Base-by-base conservation (phyloP, 208 protist genomes). In the Leishmania gerbilli region DNA sequence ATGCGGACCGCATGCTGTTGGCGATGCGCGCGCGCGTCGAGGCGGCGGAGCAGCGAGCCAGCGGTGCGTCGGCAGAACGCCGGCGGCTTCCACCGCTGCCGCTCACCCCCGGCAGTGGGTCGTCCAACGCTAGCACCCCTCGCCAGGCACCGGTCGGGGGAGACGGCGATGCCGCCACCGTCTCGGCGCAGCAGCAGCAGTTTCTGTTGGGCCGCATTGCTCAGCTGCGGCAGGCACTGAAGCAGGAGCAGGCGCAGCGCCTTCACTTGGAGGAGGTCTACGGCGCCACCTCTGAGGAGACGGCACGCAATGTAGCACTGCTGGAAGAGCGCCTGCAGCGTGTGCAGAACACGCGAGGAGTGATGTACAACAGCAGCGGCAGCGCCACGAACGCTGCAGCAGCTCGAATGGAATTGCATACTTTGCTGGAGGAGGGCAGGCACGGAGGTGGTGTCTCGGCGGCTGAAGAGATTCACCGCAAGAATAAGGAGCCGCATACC, bases 251-350 rank as follows among this genome's bases (percentile, higher is more conserved):
- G 77, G 77, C 81, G 55, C 80, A 91, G 79, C 85, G 90, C 15
- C 84, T 93, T 17, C 74, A 87, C 51, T 82, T 87, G 17, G 90
- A 95, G 79, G 86, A 92, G 75, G 75, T 85, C 42, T 90, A 79
- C 53, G 87, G 91, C 34, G 79, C 84, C 31, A 81, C 82, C 34
- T 47, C 82, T 4, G 65, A 84, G 62, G 84, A 87, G 64, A 88
- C 86, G 31, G 82, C 87, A 65, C 74, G 83, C 15, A 82, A 84
- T 72, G 82, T 91, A 45, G 67, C 80, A n/a, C 77, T 90, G 31
- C 80, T 94, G 69, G 90, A 95, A 77, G 69, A 81, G 69, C 88
- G 85, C 2, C 82, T 93, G 62, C 81, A 83, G 60, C 83, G 87
- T 17, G 82, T 81, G 9, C 74, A 83, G 17, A 82, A 53, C 31